Evolutionary conservation across 352 stramenopile genomes (phyloP), one percentile per base, ranked within the genome.

Genomic region (Phytophthora fragariaefolia): DNA sequence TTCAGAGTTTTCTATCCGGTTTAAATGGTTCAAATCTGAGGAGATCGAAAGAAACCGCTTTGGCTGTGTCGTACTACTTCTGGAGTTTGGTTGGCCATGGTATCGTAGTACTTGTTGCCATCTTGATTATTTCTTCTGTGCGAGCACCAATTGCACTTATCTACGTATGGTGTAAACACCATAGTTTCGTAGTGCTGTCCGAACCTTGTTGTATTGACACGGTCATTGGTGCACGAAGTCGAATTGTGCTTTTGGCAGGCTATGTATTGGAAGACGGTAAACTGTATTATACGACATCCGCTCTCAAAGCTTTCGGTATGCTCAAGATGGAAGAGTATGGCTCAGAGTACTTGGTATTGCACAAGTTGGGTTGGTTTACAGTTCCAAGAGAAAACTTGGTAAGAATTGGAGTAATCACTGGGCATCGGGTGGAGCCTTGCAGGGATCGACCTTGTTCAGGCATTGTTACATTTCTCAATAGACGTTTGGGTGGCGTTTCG

Each of bases 301-400:
- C 57, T 51, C 18, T 65, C 6, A 65, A 58, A 30, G 57, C 46
- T 0, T 49, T 65, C 5, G 58, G 47, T 7, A 45, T 58, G 32
- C 7, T 65, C 12, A 45, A 43, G 32, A 58, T 65, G 58, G 46
- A 65, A 6, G 58, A 65, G 12, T 8, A 65, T 10, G 47, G 58
- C 4, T 26, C 24, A 6, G 47, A 65, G 15, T 65, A 65, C 20
- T 30, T 65, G 18, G 28, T 59, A 3, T 15, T 65, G 12, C 58
- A 65, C 34, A 51, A 45, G 15, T 24, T 65, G 26, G 17, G 52
- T 4, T 65, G 58, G 58, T 59, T 65, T 17, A 59, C 58, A 13
- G 58, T 59, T 13, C 58, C 58, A 24, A 17, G 12, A 58, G 36
- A 58, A 1, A 58, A 43, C 26, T 50, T 65, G 24, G 34, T 51